A percentile compares a stretch with the other conserved stretches of the same genome.
These are phyloP conservation scores for Miscanthus sacchariflorus DNA, from an alignment of 202 grass and related monocot genomes.

Conservation along the genomic window DNA sequence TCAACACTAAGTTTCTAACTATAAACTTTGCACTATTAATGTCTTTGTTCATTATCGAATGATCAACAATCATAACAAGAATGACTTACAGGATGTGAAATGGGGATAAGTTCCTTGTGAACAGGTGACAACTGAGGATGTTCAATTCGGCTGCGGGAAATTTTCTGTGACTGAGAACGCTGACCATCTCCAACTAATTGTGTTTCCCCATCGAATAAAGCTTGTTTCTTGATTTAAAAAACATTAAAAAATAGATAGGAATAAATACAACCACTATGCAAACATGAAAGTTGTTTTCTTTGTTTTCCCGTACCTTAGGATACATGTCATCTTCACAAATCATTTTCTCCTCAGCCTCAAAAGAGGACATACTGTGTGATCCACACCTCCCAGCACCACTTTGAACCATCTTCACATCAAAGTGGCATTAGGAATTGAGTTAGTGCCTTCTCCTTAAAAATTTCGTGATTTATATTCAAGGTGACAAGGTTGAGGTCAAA, in stretches of 20 bases:
- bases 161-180: conserved; percentile 42
- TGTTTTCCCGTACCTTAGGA: conserved; percentile 46
- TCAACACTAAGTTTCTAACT: background rate
- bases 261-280: conserved; percentile 28
- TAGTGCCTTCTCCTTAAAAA: conserved; percentile 30
- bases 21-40: background rate
- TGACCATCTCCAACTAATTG: conserved; percentile 36
- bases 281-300: conserved; percentile 6
- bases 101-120: conserved; percentile 45
- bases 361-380: conserved; percentile 45
- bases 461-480: conserved; percentile 12
- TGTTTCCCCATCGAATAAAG: conserved; percentile 53
- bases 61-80: conserved; percentile 18
- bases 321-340: conserved; percentile 73
- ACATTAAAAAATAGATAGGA: conserved; percentile 10
- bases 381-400: conserved; percentile 73
- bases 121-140: conserved; percentile 77
- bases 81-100: conserved; percentile 61
- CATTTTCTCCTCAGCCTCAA: conserved; percentile 70
- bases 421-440: conserved; percentile 25
- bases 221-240: conserved; percentile 67
- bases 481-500: conserved; percentile 9
- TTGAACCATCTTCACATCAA: conserved; percentile 84
- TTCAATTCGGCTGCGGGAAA: conserved; percentile 59
- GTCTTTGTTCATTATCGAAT: background rate